Percentiles rank a stretch among this genome's conserved stretches.
Evolutionary conservation across 371 early-diverging fungal genomes (phyloP).

Genomic region (Blakeslea trispora): DNA sequence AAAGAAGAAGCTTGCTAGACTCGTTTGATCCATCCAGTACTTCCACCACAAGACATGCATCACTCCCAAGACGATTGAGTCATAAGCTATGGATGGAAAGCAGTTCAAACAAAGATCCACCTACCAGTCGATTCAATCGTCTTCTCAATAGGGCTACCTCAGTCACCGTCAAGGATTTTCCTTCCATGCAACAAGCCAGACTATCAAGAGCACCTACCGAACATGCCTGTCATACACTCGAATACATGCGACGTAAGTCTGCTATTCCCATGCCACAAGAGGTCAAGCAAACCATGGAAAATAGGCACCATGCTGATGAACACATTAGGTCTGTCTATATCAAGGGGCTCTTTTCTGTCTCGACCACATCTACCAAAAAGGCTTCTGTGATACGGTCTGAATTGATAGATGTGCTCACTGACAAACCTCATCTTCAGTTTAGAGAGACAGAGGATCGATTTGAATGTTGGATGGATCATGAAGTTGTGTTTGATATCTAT

Average conservation of each 20-base stretch:
- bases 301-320: constrained; percentile 43
- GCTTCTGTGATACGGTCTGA: constrained; percentile 59
- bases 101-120: too few species aligned
- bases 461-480: constrained; percentile 3
- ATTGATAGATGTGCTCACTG: constrained; percentile 48
- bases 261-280: too few species aligned
- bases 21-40: too few species aligned
- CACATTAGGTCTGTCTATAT: constrained; percentile 58
- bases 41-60: constrained; percentile 10
- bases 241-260: background rate
- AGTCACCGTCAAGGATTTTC: constrained; percentile 11
- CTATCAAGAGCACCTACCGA: background rate
- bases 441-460: constrained; percentile 50
- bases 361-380: constrained; percentile 65
- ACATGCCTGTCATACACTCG: background rate
- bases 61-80: too few species aligned
- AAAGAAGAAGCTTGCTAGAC: too few species aligned
- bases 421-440: constrained; percentile 40
- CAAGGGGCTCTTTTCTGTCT: constrained; percentile 67
- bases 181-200: constrained; percentile 6
- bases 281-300: constrained; percentile 1
- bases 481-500: constrained; percentile 52
- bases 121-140: constrained; percentile 4
- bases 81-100: too few species aligned
- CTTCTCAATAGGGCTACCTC: constrained; percentile 15